Conservation (phyloP, 129 eudicot genomes). For the Calendula officinalis region DNA sequence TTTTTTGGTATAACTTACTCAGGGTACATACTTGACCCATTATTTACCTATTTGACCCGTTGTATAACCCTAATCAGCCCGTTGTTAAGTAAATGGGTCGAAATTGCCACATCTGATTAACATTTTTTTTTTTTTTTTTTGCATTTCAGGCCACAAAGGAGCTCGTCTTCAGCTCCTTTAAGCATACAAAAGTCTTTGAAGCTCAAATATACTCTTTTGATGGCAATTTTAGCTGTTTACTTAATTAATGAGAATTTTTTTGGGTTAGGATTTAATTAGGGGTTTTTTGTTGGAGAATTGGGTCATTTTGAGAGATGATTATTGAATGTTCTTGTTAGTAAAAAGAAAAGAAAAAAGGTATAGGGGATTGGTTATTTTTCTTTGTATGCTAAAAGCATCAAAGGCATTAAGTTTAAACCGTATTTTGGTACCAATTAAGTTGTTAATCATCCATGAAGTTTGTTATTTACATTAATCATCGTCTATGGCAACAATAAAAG, state of each 20-base stretch:
- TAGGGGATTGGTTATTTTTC: too few species aligned
- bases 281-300: constrained; percentile 6
- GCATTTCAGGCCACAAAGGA: constrained; percentile 45
- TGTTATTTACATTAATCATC: too few species aligned
- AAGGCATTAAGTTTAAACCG: too few species aligned
- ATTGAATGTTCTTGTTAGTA: constrained; percentile 17
- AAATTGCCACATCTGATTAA: constrained; percentile 3
- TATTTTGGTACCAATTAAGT: too few species aligned
- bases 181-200: constrained; percentile 28
- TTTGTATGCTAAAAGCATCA: too few species aligned
- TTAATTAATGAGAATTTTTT: constrained; percentile 25
- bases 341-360: constrained; percentile 25
- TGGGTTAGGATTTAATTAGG: constrained; percentile 23
- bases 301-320: constrained; percentile 1
- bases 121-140: background rate
- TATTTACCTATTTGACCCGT: too few species aligned
- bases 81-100: background rate
- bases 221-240: constrained; percentile 32
- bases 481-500: too few species aligned
- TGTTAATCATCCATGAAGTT: too few species aligned
- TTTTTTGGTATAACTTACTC: too few species aligned
- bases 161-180: constrained; percentile 28
- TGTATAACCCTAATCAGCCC: too few species aligned
- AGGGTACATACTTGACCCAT: too few species aligned
- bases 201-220: constrained; percentile 27